A percentile compares a stretch with the other conserved stretches of the same genome.
Evolutionary conservation across 768 basidiomycete species (phyloP).

Genomic region (Collybia sordida): DNA sequence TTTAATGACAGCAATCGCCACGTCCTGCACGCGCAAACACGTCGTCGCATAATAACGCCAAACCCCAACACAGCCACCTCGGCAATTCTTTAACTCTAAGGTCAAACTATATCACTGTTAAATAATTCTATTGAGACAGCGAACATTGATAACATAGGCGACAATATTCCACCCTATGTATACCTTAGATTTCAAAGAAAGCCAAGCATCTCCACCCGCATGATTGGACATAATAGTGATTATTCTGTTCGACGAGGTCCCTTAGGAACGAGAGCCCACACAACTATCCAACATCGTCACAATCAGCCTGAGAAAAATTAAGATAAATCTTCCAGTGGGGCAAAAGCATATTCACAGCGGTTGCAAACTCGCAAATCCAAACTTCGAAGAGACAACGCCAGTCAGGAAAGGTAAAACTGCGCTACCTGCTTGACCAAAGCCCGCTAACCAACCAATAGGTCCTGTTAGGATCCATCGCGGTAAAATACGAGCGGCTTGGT

Average conservation of each 20-base stretch:
- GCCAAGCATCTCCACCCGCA: too few species aligned
- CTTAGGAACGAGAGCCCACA: constrained; percentile 54
- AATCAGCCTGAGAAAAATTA: constrained; percentile 39
- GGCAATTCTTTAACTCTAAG: too few species aligned
- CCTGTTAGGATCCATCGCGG: constrained; percentile 69
- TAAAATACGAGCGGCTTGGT: constrained; percentile 63
- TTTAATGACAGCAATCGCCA: constrained; percentile 19
- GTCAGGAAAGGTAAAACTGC: constrained; percentile 74
- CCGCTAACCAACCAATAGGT: constrained; percentile 67
- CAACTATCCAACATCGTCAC: constrained; percentile 62
- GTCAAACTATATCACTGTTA: too few species aligned
- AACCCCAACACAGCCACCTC: constrained; percentile 8
- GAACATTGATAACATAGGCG: too few species aligned
- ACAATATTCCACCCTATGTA: too few species aligned
- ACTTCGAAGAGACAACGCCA: constrained; percentile 61
- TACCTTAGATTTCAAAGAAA: too few species aligned
- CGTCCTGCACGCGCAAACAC: constrained; percentile 31
- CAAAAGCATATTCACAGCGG: constrained; percentile 47
- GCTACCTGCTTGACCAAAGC: constrained; percentile 69
- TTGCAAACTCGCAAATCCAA: constrained; percentile 60
- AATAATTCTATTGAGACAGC: too few species aligned
- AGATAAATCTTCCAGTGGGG: neutral
- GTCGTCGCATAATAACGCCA: constrained; percentile 22
- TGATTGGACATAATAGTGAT: neutral
- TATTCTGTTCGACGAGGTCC: constrained; percentile 14